Percentiles rank a stretch among this genome's conserved stretches.
Conservation (phyloP, 352 stramenopile species). For the Globisporangium rhizosaccharum region DNA sequence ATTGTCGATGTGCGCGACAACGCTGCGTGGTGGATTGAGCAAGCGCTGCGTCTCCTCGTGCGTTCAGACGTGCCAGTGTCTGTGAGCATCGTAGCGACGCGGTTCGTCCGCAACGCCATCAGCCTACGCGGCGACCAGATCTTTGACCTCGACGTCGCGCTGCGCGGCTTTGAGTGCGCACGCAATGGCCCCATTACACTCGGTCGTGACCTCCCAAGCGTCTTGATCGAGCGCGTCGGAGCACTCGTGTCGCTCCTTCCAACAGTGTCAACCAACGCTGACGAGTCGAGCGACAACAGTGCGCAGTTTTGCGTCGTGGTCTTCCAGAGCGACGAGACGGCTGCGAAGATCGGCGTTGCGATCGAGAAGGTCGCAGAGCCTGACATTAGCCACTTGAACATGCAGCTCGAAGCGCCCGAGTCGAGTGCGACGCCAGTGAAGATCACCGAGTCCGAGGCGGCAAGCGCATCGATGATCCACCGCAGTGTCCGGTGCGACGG, state of each 20-base stretch:
- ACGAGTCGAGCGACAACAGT: not conserved
- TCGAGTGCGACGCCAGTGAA: not conserved
- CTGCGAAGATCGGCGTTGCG: slow-evolving; percentile 40
- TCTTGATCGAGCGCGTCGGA: slow-evolving; percentile 31
- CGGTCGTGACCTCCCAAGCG: slow-evolving; percentile 22
- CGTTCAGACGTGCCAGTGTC: not conserved
- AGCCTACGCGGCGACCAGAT: slow-evolving; percentile 11
- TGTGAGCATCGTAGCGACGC: slow-evolving; percentile 6
- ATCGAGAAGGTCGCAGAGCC: slow-evolving; percentile 31
- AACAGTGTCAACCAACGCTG: not conserved
- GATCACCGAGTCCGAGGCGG: slow-evolving; percentile 17
- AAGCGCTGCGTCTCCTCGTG: slow-evolving; percentile 7
- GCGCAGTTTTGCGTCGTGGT: slow-evolving; percentile 38
- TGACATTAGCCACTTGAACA: slow-evolving; percentile 29
- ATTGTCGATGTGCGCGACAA: slow-evolving; percentile 5
- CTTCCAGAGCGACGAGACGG: slow-evolving; percentile 37
- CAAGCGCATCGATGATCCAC: slow-evolving; percentile 34
- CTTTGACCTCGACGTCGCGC: slow-evolving; percentile 6
- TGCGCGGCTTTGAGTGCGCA: slow-evolving; percentile 3
- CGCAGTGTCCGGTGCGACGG: slow-evolving; percentile 74
- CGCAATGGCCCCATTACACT: slow-evolving; percentile 7
- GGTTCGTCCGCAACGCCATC: slow-evolving; percentile 12
- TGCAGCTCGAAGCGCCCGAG: slow-evolving; percentile 4
- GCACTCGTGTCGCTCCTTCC: slow-evolving; percentile 14
- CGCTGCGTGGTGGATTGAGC: slow-evolving; percentile 12